phyloP scores from a whole-genome alignment of 495 filamentous ascomycete genomes.

The Lasiosphaeris hirsuta region DNA sequence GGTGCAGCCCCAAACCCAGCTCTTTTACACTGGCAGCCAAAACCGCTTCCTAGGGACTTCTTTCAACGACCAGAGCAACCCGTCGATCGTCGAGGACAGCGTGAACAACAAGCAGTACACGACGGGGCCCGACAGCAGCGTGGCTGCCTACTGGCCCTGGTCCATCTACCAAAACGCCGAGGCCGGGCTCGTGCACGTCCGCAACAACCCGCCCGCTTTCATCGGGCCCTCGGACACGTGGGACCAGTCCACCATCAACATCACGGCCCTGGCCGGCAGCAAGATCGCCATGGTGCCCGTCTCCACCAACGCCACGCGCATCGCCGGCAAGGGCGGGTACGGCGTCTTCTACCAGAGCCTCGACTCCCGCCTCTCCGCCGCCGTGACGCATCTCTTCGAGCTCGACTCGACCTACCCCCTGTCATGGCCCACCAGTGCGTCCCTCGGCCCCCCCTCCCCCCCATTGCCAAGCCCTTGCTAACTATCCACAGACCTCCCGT shows the following conservation, averaged over 20 bases:
- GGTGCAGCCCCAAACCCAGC: conserved; percentile 17
- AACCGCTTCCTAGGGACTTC: conserved; percentile 12
- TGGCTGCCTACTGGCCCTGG: conserved; percentile 23
- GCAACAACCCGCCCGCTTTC: conserved; percentile 6
- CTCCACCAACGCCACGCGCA: conserved; percentile 8
- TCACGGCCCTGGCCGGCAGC: neutral
- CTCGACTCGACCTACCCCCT: neutral
- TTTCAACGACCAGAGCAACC: conserved; percentile 10
- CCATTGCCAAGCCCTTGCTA: neutral
- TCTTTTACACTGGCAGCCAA: conserved; percentile 15
- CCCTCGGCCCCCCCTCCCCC: neutral
- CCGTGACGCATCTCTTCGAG: conserved; percentile 7
- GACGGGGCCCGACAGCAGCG: conserved; percentile 8
- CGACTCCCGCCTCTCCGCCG: neutral
- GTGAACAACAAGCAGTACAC: conserved; percentile 4
- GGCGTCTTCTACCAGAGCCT: conserved; percentile 19
- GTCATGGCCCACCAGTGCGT: conserved; percentile 13
- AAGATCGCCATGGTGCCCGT: conserved; percentile 17
- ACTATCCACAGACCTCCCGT: conserved; percentile 2
- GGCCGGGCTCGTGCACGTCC: conserved; percentile 11
- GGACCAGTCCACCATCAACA: conserved; percentile 5
- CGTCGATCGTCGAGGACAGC: conserved; percentile 2
- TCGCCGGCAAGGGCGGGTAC: conserved; percentile 18
- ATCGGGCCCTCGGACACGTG: conserved; percentile 1
- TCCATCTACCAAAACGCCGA: conserved; percentile 11